These are phyloP conservation scores for Solanum clarkiae DNA, from an alignment of 257 asterid genomes.

Conservation along the genomic window DNA sequence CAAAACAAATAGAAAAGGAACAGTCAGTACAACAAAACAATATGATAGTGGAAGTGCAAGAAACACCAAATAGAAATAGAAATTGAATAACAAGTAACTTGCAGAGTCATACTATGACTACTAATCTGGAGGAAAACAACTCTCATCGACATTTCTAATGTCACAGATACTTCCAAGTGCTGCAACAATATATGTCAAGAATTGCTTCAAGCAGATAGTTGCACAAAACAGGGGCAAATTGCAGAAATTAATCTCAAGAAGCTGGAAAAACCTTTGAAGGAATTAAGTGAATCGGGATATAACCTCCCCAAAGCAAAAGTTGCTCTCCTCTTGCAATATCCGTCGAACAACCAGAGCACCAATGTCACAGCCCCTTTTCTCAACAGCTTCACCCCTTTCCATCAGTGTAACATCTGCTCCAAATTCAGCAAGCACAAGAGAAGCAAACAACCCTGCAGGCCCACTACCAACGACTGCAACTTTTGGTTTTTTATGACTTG, in stretches of 20 bases:
- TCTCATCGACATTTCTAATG: neutral
- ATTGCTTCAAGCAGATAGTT: neutral
- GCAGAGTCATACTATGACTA: too few relatives aligned
- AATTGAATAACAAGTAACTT: too few relatives aligned
- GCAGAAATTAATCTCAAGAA: conserved; percentile 12
- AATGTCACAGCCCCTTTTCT: conserved; percentile 90
- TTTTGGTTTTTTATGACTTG: conserved; percentile 41
- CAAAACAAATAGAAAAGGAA: too few relatives aligned
- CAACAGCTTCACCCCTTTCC: conserved; percentile 95
- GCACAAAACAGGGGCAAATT: neutral
- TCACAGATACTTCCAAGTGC: neutral
- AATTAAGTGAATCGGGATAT: conserved; percentile 28
- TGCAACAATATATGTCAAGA: neutral
- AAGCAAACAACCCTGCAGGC: conserved; percentile 90
- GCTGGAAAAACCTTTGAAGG: conserved; percentile 15
- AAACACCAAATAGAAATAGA: too few relatives aligned
- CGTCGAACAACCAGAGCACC: conserved; percentile 90
- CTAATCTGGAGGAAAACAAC: too few relatives aligned
- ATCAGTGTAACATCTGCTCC: conserved; percentile 86
- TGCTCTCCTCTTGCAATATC: conserved; percentile 73
- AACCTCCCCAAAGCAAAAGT: conserved; percentile 99
- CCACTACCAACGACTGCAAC: conserved; percentile 91
- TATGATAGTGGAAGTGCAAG: too few relatives aligned
- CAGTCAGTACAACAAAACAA: too few relatives aligned
- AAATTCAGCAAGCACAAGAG: conserved; percentile 94